phyloP scores from a whole-genome alignment of 78 protist genomes.

The Paulinella micropora region DNA sequence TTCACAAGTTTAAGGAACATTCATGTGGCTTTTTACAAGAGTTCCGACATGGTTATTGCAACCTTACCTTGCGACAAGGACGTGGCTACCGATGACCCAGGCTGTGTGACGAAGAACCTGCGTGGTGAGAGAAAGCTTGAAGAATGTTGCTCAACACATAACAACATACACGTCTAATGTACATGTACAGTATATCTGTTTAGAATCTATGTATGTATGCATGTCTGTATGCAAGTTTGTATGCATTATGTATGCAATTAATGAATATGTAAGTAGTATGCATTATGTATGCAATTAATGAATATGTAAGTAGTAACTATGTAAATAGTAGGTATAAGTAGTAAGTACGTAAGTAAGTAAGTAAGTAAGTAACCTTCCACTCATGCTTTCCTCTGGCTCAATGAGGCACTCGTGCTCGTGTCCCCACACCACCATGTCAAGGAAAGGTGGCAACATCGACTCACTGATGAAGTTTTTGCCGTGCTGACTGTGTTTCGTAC shows the following conservation, averaged over 20 bases:
- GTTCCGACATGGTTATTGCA: too few species aligned
- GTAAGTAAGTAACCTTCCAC: not conserved
- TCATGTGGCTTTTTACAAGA: too few species aligned
- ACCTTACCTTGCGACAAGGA: conserved; percentile 67
- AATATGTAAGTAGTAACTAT: not conserved
- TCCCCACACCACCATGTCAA: conserved; percentile 92
- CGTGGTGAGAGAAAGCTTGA: too few species aligned
- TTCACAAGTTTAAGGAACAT: too few species aligned
- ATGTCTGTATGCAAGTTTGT: not conserved
- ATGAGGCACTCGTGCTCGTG: conserved; percentile 80
- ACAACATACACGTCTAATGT: too few species aligned
- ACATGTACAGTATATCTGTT: too few species aligned
- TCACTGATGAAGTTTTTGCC: conserved; percentile 58
- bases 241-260: not conserved
- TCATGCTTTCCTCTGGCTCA: conserved; percentile 30
- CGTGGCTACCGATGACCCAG: conserved; percentile 79
- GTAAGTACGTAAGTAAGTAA: not conserved
- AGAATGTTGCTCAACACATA: too few species aligned
- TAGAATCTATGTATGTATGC: too few species aligned
- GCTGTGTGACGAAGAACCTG: conserved; percentile 61
- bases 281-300: not conserved
- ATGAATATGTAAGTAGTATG: not conserved
- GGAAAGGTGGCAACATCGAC: conserved; percentile 45
- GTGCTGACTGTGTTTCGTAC: conserved; percentile 15
- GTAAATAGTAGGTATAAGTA: too few species aligned